Conservation (phyloP, 2,329 filamentous ascomycete species). For the Aureobasidium sp. region DNA sequence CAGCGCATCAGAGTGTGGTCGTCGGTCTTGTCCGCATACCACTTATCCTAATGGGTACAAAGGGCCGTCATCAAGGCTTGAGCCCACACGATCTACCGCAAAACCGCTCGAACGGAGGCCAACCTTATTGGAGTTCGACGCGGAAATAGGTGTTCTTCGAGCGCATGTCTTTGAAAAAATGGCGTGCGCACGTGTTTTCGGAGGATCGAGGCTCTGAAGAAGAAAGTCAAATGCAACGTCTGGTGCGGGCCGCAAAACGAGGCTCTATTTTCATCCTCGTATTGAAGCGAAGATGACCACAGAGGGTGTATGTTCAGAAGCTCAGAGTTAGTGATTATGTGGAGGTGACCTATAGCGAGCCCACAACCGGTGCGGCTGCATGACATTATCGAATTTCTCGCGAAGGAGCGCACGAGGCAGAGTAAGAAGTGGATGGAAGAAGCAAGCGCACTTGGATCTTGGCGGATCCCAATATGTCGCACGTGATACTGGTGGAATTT, state of each 20-base stretch:
- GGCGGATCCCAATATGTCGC: no score
- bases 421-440: background rate
- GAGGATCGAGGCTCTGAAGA: background rate
- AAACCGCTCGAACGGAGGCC: background rate
- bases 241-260: background rate
- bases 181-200: background rate
- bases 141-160: background rate
- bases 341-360: background rate
- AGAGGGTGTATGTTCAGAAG: background rate
- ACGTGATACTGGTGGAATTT: background rate
- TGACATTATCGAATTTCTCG: background rate
- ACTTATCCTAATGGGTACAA: background rate
- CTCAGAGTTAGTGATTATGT: background rate
- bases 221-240: constrained; percentile 3
- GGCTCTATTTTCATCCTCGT: background rate
- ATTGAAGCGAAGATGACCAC: background rate
- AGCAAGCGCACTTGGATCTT: background rate
- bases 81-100: background rate
- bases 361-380: constrained; percentile 4
- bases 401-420: background rate
- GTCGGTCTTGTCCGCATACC: constrained; percentile 2
- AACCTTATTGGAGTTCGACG: background rate
- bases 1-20: background rate
- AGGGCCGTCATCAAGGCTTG: background rate
- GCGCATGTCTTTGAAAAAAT: background rate